Evolutionary conservation across 1,284 basidiomycete species (phyloP).

Genomic region (Cutaneotrichosporon mucoides): DNA sequence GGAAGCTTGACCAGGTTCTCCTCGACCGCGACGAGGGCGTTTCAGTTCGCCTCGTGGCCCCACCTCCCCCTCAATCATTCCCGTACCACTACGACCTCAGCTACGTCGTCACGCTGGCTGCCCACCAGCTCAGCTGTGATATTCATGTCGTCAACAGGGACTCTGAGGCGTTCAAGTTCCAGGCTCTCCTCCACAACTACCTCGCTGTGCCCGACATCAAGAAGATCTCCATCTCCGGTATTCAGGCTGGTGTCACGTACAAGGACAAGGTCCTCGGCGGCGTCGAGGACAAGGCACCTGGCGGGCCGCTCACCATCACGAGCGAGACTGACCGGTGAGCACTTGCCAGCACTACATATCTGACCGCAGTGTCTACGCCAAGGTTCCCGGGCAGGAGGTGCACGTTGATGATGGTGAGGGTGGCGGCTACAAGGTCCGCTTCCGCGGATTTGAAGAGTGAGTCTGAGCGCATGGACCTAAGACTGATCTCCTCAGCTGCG

Average conservation of each 20-base stretch:
- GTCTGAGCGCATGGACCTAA: conserved; percentile 7
- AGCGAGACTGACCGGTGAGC: conserved; percentile 39
- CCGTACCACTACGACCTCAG: conserved; percentile 62
- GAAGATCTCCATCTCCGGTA: conserved; percentile 35
- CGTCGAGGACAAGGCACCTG: conserved; percentile 26
- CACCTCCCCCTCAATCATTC: conserved; percentile 59
- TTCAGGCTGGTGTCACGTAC: conserved; percentile 58
- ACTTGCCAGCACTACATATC: not conserved
- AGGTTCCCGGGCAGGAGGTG: conserved; percentile 38
- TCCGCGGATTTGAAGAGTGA: conserved; percentile 61
- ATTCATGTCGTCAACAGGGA: conserved; percentile 67
- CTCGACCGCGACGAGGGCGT: conserved; percentile 68
- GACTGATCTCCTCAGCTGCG: conserved; percentile 12
- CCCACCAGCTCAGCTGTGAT: conserved; percentile 69
- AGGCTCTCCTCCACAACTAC: conserved; percentile 82
- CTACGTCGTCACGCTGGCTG: conserved; percentile 72
- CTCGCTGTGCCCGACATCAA: conserved; percentile 61
- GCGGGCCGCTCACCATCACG: conserved; percentile 33
- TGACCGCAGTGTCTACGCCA: conserved; percentile 37
- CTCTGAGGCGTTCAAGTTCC: conserved; percentile 62
- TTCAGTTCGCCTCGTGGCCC: conserved; percentile 64
- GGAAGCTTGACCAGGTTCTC: conserved; percentile 63
- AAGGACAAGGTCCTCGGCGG: conserved; percentile 61
- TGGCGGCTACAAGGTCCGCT: conserved; percentile 55
- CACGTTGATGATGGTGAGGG: conserved; percentile 34